phyloP scores from a whole-genome alignment of 257 asterid genomes.

The Primulina eburnea region DNA sequence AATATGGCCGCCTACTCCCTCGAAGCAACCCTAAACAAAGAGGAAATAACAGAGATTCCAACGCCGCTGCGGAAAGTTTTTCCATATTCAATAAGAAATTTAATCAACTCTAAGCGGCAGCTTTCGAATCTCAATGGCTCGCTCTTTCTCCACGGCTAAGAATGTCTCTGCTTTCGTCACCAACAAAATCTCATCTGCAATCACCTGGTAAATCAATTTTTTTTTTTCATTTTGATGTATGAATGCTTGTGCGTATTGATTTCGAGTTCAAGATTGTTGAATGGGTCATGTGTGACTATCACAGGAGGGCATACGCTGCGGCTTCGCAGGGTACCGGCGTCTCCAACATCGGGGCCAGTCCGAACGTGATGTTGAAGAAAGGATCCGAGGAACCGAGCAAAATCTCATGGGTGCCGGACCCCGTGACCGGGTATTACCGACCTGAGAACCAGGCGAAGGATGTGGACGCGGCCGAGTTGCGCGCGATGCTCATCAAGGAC shows the following conservation, averaged over 20 bases:
- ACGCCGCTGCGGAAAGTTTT: slow-evolving; percentile 22
- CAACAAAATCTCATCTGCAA: slow-evolving; percentile 33
- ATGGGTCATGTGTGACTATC: not conserved
- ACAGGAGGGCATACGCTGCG: slow-evolving; percentile 49
- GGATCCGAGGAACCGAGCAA: slow-evolving; percentile 35
- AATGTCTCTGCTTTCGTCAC: slow-evolving; percentile 33
- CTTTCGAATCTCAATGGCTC: slow-evolving; percentile 36
- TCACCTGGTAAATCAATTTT: slow-evolving; percentile 21
- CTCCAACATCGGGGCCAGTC: slow-evolving; percentile 30
- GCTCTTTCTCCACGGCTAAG: slow-evolving; percentile 38
- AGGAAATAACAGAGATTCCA: no score
- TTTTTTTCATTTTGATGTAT: not conserved
- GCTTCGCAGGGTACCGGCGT: slow-evolving; percentile 31
- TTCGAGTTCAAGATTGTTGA: not conserved
- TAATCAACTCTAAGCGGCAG: slow-evolving; percentile 12
- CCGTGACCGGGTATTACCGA: slow-evolving; percentile 53
- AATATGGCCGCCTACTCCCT: slow-evolving; percentile 25
- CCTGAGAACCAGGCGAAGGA: slow-evolving; percentile 45
- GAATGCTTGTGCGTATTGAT: no score
- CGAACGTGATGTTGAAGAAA: slow-evolving; percentile 43
- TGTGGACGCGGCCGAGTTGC: slow-evolving; percentile 49
- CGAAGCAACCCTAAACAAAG: no score
- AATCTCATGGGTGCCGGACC: slow-evolving; percentile 64
- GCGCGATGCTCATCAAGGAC: slow-evolving; percentile 40
- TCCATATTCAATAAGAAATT: no score